These are phyloP conservation scores for Fusarium caatingaense DNA, from an alignment of 2,329 filamentous ascomycete genomes.

Conservation along the genomic window DNA sequence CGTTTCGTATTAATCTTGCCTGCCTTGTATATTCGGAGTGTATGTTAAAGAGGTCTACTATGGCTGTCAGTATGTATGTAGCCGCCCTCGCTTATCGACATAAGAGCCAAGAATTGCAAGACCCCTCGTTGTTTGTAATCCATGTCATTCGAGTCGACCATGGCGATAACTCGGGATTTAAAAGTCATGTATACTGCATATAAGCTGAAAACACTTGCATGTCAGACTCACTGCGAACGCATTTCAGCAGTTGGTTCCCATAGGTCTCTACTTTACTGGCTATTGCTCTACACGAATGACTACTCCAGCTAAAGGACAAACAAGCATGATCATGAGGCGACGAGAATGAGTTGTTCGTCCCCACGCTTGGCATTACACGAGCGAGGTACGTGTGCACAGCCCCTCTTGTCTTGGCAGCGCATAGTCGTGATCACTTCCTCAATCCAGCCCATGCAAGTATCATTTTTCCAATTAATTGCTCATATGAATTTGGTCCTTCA, in stretches of 20 bases:
- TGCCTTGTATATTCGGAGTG: background rate
- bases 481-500: background rate
- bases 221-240: background rate
- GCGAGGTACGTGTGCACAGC: slow-evolving; percentile 24
- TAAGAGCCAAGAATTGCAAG: slow-evolving; percentile 33
- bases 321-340: background rate
- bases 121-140: slow-evolving; percentile 13
- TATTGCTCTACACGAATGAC: background rate
- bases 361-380: slow-evolving; percentile 40
- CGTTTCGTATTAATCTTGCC: slow-evolving; percentile 2
- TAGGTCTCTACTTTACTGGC: background rate
- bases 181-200: background rate
- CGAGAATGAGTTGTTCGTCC: slow-evolving; percentile 29
- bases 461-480: background rate
- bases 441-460: background rate
- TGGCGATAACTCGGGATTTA: background rate
- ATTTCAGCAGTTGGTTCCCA: too few species aligned
- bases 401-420: slow-evolving; percentile 24
- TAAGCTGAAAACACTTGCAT: background rate
- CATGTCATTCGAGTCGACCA: background rate
- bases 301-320: background rate
- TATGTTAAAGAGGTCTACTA: background rate
- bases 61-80: background rate
- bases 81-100: slow-evolving; percentile 44
- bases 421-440: background rate